phyloP scores from a whole-genome alignment of 1,284 basidiomycete species.

The Naganishia liquefaciens region DNA sequence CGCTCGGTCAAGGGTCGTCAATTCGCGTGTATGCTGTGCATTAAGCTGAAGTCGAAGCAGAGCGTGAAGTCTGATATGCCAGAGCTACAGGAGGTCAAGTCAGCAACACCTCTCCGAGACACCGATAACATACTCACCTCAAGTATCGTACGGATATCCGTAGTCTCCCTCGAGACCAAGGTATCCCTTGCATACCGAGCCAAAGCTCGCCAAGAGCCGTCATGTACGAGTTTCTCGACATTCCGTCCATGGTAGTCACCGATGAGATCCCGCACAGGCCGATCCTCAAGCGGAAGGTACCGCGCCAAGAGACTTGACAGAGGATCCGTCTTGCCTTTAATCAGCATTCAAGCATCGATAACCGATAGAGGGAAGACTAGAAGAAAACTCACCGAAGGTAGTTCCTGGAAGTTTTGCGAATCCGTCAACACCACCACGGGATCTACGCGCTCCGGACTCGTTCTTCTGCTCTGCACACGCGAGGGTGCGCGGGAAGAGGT shows the following conservation, averaged over 20 bases:
- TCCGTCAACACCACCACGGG: constrained; percentile 2
- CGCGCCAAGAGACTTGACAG: constrained; percentile 11
- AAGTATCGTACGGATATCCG: constrained; percentile 11
- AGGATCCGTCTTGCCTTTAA: constrained; percentile 2
- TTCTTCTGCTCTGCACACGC: constrained; percentile 2
- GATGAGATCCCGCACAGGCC: not conserved
- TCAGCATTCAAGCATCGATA: not conserved
- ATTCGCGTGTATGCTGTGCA: constrained; percentile 19
- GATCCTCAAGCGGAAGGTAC: constrained; percentile 8
- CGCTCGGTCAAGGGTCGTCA: constrained; percentile 19
- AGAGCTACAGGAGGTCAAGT: constrained; percentile 13
- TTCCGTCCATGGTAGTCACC: constrained; percentile 11
- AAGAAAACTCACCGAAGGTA: constrained; percentile 10
- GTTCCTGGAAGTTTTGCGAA: constrained; percentile 15
- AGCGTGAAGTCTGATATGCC: constrained; percentile 27
- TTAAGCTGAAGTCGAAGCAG: constrained; percentile 23
- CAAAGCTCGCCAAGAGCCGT: constrained; percentile 29
- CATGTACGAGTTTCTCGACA: constrained; percentile 2
- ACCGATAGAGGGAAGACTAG: not conserved
- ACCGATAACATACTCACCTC: constrained; percentile 6
- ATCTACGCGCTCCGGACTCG: constrained; percentile 1
- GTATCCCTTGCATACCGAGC: constrained; percentile 24
- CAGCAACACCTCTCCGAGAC: too few species aligned
- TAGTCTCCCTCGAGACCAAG: not conserved
- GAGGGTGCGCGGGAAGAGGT: constrained; percentile 17